Conservation (phyloP, 2,329 filamentous ascomycete genomes). For the Endocalyx cinctus region DNA sequence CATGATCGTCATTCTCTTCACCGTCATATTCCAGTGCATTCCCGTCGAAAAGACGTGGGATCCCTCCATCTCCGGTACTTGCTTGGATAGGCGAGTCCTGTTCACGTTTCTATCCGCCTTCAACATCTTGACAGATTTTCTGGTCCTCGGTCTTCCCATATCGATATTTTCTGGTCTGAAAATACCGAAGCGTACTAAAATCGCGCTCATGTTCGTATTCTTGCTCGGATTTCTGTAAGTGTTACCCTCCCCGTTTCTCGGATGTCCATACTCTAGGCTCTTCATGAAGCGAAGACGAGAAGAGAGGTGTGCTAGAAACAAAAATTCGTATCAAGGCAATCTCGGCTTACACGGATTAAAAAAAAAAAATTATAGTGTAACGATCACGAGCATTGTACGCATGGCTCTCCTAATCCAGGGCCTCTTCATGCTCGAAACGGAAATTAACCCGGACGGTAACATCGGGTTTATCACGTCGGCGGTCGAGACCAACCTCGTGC, state of each 20-base stretch:
- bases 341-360: too few relatives aligned
- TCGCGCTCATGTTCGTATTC: conserved; percentile 36
- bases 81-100: conserved; percentile 26
- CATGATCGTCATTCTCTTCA: conserved; percentile 22
- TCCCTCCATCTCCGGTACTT: conserved; percentile 16
- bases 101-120: conserved; percentile 31
- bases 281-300: conserved; percentile 19
- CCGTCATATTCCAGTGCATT: conserved; percentile 36
- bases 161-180: conserved; percentile 36
- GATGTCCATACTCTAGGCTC: too few relatives aligned
- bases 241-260: too few relatives aligned
- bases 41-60: conserved; percentile 32
- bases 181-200: conserved; percentile 32
- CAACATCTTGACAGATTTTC: conserved; percentile 37
- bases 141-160: conserved; percentile 35
- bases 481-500: conserved; percentile 37
- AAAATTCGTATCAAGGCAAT: too few relatives aligned
- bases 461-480: conserved; percentile 32
- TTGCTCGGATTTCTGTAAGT: conserved; percentile 28
- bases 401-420: conserved; percentile 28
- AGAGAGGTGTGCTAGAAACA: not conserved
- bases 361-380: conserved; percentile 30
- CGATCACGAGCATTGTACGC: conserved; percentile 29
- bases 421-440: conserved; percentile 22
- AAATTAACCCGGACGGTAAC: conserved; percentile 23